A percentile compares a stretch with the other conserved stretches of the same genome.
phyloP scores from a whole-genome alignment of 2,329 filamentous ascomycete genomes.

The Fusarium dlaminii region DNA sequence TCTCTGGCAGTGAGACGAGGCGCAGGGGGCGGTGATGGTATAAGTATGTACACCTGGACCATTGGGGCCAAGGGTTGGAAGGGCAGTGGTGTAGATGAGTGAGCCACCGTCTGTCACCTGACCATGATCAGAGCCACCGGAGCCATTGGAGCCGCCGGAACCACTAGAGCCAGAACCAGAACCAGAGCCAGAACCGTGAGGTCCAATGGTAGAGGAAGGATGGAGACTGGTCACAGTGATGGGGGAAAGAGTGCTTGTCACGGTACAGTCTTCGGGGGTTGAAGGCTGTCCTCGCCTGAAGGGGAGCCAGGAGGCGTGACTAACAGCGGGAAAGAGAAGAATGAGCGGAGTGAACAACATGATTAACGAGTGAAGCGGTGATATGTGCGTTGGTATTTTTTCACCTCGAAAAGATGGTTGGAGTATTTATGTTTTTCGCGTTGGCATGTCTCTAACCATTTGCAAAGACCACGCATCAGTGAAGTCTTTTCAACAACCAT shows the following conservation, averaged over 20 bases:
- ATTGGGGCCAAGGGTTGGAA: conserved; percentile 8
- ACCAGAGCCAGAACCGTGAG: neutral
- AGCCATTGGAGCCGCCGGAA: neutral
- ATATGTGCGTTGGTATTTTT: neutral
- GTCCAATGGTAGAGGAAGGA: neutral
- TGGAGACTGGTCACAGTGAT: conserved; percentile 5
- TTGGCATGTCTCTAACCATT: neutral
- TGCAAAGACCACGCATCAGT: neutral
- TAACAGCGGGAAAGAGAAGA: conserved; percentile 4
- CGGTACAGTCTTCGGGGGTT: conserved; percentile 1
- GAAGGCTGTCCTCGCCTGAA: neutral
- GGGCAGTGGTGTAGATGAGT: conserved; percentile 2
- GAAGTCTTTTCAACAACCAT: neutral
- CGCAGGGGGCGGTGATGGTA: conserved; percentile 17
- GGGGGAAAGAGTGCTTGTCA: conserved; percentile 1
- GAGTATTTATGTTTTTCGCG: conserved; percentile 6
- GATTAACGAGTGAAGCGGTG: conserved; percentile 13
- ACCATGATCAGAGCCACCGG: neutral
- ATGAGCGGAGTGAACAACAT: conserved; percentile 15
- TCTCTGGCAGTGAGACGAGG: neutral
- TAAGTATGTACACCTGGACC: conserved; percentile 16
- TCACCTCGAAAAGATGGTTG: neutral
- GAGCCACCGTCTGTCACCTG: neutral
- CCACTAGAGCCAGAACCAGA: neutral
- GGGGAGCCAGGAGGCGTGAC: conserved; percentile 14